Base-by-base conservation (phyloP, 2,329 filamentous ascomycete genomes). In the Aspergillus candidus region DNA sequence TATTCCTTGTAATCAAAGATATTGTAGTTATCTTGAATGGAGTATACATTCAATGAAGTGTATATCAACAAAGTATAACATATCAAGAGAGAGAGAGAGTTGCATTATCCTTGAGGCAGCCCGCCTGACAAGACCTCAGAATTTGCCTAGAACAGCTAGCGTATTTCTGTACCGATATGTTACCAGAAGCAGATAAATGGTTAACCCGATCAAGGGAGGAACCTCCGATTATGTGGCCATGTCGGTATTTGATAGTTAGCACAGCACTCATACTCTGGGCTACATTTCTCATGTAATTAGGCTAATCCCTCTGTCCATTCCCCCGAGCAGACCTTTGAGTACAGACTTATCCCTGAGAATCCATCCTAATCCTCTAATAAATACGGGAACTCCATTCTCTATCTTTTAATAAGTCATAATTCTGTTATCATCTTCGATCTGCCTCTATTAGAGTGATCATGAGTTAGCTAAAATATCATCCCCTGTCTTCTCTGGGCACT, bases 381-480 rank as follows among this genome's bases (percentile, higher is more conserved):
- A 10, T 35, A 44, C 31, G 35, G 41, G 41, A 35, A 36, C 43
- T 31, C 34, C 34, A 46, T 46, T 38, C 34, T 40, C 37, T 41
- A 37, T 40, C 30, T 12, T 34, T 40, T 37, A 48, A 44, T 33
- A 40, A 38, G 22, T 40, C 41, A 43, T 40, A 43, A 46, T 40
- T 36, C 36, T 40, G 36, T 39, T n/a, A 30, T 40, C 33, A 38
- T 41, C 42, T 44, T 38, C 15, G 35, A 44, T 42, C 37, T 40
- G 36, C 41, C 41, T 44, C 41, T 30, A 46, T 38, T 33, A 32
- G 34, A 27, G 40, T 40, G 38, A 47, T 39, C 38, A 45, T 50
- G 48, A 50, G 48, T 39, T 50, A 44, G 48, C 38, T 45, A 50
- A 44, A 50, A 38, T 30, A 12, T 29, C 44, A 50, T 42, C 48